Conservation (phyloP, 2,329 filamentous ascomycete species). For the Berkeleyomyces rouxiae region DNA sequence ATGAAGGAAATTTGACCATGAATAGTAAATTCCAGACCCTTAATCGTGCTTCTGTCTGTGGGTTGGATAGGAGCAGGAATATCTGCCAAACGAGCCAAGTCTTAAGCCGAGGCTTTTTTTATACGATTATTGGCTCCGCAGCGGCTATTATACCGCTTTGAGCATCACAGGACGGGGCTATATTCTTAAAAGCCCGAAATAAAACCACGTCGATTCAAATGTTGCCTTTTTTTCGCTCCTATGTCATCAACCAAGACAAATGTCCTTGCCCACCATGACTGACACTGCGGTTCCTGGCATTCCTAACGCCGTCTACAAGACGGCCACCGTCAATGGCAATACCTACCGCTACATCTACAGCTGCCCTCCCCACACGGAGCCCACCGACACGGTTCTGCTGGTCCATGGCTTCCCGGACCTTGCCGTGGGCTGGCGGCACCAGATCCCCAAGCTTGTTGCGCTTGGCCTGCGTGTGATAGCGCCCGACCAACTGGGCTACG, state of each 20-base stretch:
- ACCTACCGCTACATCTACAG: conserved; percentile 48
- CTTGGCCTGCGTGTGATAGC: conserved; percentile 65
- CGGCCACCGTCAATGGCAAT: conserved; percentile 32
- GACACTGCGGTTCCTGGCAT: conserved; percentile 19
- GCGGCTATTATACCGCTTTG: background rate
- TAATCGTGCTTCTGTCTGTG: background rate
- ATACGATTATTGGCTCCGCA: background rate
- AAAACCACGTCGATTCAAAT: background rate
- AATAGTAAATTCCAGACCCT: background rate
- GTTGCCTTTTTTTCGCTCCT: background rate
- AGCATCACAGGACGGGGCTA: background rate
- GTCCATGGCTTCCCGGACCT: conserved; percentile 74
- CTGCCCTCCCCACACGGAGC: conserved; percentile 29
- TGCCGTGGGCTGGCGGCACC: conserved; percentile 73
- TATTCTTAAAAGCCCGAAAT: background rate
- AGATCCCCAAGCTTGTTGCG: conserved; percentile 60
- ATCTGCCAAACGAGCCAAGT: no score
- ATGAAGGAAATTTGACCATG: background rate
- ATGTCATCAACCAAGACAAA: background rate
- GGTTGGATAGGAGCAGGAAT: no score
- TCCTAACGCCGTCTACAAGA: conserved; percentile 23
- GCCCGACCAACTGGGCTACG: conserved; percentile 78
- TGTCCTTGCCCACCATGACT: background rate
- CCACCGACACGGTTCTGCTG: conserved; percentile 34
- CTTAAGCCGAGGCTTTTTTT: background rate